Percentiles rank a stretch among this genome's conserved stretches.
Evolutionary conservation across 371 early-diverging fungal species (phyloP).

Genomic region (Apophysomyces variabilis): DNA sequence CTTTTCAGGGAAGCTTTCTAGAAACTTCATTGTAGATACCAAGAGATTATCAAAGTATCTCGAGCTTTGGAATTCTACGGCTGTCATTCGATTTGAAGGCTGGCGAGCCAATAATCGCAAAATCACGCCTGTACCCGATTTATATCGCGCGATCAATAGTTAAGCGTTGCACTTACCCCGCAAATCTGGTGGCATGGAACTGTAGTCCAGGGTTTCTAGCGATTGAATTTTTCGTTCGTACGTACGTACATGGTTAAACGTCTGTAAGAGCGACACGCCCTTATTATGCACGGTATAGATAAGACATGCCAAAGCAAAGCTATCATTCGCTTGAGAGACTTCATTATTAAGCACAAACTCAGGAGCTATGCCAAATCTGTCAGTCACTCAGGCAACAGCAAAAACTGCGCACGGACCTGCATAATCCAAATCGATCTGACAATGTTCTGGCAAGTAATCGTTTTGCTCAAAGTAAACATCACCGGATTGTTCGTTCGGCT

Average conservation of each 20-base stretch:
- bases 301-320: constrained; percentile 85
- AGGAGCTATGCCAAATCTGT: constrained; percentile 61
- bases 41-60: constrained; percentile 81
- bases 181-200: constrained; percentile 59
- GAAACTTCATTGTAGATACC: constrained; percentile 78
- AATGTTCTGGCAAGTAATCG: constrained; percentile 66
- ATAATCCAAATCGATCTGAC: constrained; percentile 76
- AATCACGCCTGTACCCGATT: constrained; percentile 44
- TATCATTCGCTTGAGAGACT: constrained; percentile 66
- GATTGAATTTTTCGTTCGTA: constrained; percentile 66
- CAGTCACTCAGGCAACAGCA: neutral
- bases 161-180: constrained; percentile 37
- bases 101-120: constrained; percentile 56
- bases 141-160: neutral
- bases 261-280: constrained; percentile 68
- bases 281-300: constrained; percentile 77
- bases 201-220: constrained; percentile 43
- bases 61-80: constrained; percentile 66
- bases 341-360: constrained; percentile 71
- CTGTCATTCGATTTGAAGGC: constrained; percentile 64
- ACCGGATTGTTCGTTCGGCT: constrained; percentile 34
- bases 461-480: constrained; percentile 58
- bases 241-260: constrained; percentile 69
- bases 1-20: constrained; percentile 83
- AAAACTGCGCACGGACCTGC: constrained; percentile 35